Evolutionary conservation across 148 eudicot species (phyloP).

Genomic region (Nepenthes mirabilis): DNA sequence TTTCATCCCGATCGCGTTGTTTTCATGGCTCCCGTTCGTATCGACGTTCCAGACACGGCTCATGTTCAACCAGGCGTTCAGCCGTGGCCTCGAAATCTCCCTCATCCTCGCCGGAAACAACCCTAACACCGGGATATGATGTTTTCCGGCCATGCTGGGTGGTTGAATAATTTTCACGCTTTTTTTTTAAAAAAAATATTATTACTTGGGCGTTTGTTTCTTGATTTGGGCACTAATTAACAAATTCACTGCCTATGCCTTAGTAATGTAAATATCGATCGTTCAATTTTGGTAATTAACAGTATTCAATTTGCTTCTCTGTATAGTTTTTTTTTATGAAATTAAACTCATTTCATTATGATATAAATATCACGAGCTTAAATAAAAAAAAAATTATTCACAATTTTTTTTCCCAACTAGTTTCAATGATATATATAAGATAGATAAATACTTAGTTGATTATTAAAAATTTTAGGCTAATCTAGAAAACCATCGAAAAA

Average conservation of each 20-base stretch:
- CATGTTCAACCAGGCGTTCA: slow-evolving; percentile 99
- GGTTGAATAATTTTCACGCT: neutral
- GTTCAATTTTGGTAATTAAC: neutral
- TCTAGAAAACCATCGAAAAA: too few species aligned
- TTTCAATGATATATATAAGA: too few species aligned
- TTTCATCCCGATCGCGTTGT: slow-evolving; percentile 81
- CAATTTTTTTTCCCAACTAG: too few species aligned
- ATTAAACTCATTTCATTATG: too few species aligned
- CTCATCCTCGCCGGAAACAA: slow-evolving; percentile 98
- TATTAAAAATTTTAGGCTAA: too few species aligned
- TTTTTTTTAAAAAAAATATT: too few species aligned
- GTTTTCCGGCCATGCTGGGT: neutral
- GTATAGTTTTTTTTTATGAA: too few species aligned
- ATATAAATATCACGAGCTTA: too few species aligned
- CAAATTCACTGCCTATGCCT: neutral
- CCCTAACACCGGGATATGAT: slow-evolving; percentile 57
- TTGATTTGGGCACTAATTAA: neutral
- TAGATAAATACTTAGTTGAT: too few species aligned
- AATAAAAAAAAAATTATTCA: too few species aligned
- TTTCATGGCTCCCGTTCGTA: slow-evolving; percentile 90
- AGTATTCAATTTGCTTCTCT: neutral
- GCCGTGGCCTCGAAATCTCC: slow-evolving; percentile 92
- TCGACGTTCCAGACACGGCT: slow-evolving; percentile 97
- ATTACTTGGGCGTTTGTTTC: neutral
- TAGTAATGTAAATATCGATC: neutral